Base-by-base conservation (phyloP, 345 rosid genomes). In the Hevea brasiliensis region DNA sequence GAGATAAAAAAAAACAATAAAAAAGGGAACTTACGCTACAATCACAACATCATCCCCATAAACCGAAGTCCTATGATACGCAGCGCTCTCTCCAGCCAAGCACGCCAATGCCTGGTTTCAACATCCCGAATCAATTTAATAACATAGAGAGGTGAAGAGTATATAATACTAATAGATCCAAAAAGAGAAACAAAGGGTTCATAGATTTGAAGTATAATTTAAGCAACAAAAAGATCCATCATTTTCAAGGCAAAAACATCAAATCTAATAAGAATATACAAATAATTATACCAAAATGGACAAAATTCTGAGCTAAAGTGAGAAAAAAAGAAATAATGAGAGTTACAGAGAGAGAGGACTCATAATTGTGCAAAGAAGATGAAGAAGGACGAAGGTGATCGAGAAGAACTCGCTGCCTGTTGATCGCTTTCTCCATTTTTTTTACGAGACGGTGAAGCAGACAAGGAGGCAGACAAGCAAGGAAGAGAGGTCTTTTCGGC, bases 1-100 rank as follows among this genome's bases (percentile, higher is more conserved):
- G 1, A 15, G 20, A 8, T 37, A 11, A 21, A 4, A 3, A 12
- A 14, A 54, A 74, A 45, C 57, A 57, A n/a, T n/a, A n/a, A n/a
- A n/a, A n/a, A n/a, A 32, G 65, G 35, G 21, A 23, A 86, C 89
- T 87, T 83, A 94, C 98, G 96, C 92, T 18, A 90, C 98, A 62
- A 90, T 86, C 68, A 92, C 98, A 64, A 90, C 90, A 77, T 94
- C 98, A 56, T 94, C 98, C 12, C 92, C 98, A 74, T 81, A 91
- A 2, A 72, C 82, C 65, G 92, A 81, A 15, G 90, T 81, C 78
- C 99, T 87, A 40, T 88, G 97, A 81, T 94, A 91, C 0, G 94
- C 94, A 44, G 99, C 89, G 74, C 96, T 92, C 71, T 91, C 96
- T 23, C 98, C 99, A 50, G 98, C 92, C 45, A 81, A 81, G 78